A percentile compares a stretch with the other conserved stretches of the same genome.
phyloP scores from a whole-genome alignment of 2,329 filamentous ascomycete species.

The Trichophyton simii region DNA sequence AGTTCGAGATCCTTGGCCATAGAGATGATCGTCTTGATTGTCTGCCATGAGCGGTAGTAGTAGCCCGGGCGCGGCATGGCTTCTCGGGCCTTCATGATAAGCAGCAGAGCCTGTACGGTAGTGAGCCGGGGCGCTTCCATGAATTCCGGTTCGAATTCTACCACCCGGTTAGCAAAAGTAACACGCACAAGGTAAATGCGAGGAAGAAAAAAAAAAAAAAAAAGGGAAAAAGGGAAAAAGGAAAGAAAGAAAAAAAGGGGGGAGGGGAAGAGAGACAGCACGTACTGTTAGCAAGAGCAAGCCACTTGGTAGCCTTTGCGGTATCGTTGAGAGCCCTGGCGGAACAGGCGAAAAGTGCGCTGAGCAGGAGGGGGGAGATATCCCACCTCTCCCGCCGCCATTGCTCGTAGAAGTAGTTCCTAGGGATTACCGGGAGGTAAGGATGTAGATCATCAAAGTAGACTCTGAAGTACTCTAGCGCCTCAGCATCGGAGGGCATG shows the following conservation, averaged over 20 bases:
- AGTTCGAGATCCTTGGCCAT: conserved; percentile 89
- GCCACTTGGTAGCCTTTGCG: conserved; percentile 72
- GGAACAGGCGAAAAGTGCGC: conserved; percentile 83
- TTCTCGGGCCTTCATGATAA: conserved; percentile 82
- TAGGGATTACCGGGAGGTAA: conserved; percentile 81
- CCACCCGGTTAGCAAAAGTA: background rate
- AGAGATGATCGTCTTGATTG: conserved; percentile 76
- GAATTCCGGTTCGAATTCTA: conserved; percentile 83
- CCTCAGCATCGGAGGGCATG: conserved; percentile 79
- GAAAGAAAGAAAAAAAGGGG: no score
- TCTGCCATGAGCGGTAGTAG: conserved; percentile 96
- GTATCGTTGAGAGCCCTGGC: conserved; percentile 45
- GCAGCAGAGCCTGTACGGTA: conserved; percentile 78
- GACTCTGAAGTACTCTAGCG: conserved; percentile 73
- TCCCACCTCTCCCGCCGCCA: conserved; percentile 73
- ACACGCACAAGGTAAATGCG: background rate
- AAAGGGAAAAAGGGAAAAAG: no score
- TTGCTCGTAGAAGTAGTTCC: conserved; percentile 70
- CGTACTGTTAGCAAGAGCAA: conserved; percentile 53
- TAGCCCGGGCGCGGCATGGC: conserved; percentile 87
- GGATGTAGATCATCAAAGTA: conserved; percentile 87
- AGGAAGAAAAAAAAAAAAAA: no score
- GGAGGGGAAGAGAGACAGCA: background rate
- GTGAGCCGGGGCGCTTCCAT: conserved; percentile 84
- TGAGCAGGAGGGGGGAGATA: conserved; percentile 78